Evolutionary conservation across 177 flowering plant species (phyloP).

Genomic region (Vitis hybrid): DNA sequence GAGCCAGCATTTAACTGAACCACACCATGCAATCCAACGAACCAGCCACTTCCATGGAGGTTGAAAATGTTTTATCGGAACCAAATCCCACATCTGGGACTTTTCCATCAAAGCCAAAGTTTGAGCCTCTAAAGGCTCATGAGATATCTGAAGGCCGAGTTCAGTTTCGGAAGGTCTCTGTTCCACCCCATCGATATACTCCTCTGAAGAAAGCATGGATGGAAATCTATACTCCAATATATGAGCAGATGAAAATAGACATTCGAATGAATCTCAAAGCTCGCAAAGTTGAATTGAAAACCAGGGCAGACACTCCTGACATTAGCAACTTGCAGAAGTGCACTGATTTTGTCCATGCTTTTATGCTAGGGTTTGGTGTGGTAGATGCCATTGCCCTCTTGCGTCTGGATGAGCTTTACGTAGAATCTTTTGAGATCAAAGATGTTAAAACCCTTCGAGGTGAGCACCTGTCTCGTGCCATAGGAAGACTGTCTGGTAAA

Average conservation of each 20-base stretch:
- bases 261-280: conserved; percentile 72
- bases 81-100: conserved; percentile 1
- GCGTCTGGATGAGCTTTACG: conserved; percentile 52
- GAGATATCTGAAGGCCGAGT: conserved; percentile 55
- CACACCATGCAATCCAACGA: background rate
- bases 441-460: conserved; percentile 57
- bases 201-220: conserved; percentile 71
- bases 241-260: conserved; percentile 64
- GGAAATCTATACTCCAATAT: conserved; percentile 59
- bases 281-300: conserved; percentile 64
- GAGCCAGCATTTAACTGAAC: too few species aligned
- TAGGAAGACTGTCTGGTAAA: conserved; percentile 62
- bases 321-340: conserved; percentile 57
- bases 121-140: conserved; percentile 50
- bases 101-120: conserved; percentile 35
- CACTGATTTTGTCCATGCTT: conserved; percentile 73
- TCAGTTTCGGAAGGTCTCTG: conserved; percentile 52
- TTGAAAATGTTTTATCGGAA: conserved; percentile 15
- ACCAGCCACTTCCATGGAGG: conserved; percentile 23
- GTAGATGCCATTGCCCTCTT: conserved; percentile 49
- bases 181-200: conserved; percentile 59
- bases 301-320: conserved; percentile 64
- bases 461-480: conserved; percentile 59
- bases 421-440: conserved; percentile 59
- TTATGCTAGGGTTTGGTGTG: conserved; percentile 52